Evolutionary conservation across 2,329 filamentous ascomycete species (phyloP), one percentile per base, ranked within the genome.

Genomic region (Raffaelea arxii): DNA sequence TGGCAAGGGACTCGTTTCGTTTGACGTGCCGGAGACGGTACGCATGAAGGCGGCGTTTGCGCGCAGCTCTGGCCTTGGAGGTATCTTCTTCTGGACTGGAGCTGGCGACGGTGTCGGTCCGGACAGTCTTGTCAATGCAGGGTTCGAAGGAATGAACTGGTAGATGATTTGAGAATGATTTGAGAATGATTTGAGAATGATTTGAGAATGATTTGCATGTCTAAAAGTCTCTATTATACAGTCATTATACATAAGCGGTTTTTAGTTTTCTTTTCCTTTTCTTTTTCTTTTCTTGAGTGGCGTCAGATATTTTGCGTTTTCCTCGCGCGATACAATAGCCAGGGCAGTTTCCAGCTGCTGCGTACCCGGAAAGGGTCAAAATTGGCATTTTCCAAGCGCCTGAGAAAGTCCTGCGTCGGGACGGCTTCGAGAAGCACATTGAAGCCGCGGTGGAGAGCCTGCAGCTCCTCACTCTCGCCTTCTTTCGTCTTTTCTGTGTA

Each of bases 311-410:
- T 62, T 40, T 71, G 62, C 23, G 67, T 70, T n/a, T 66, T 72
- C 11, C 72, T 55, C 3, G 75, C 67, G 46, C 70, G 68, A 73
- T 75, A 80, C 18, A 80, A 62, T 51, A 77, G 85, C 81, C 86
- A 95, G 0, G 92, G 89, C 51, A 97, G 64, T 59, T 79, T 90
- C 92, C 92, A 97, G 53, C 60, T 78, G 64, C 62, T 77, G 71
- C 50, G 79, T 60, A 69, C 81, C 57, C 65, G 85, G 80, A 66
- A 97, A 55, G 76, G 73, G 62, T 98, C 84, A 60, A 98, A 98
- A 60, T 97, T 83, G 5, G 77, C 75, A 54, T 79, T 78, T 63
- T 98, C 82, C 32, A 98, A 63, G 41, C 77, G 77, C 47, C 86
- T 73, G 16, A 98, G 65, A 74, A 90, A 98, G 50, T 91, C 70